phyloP scores from a whole-genome alignment of 139 green algal species.

The Picochlorum sp. region DNA sequence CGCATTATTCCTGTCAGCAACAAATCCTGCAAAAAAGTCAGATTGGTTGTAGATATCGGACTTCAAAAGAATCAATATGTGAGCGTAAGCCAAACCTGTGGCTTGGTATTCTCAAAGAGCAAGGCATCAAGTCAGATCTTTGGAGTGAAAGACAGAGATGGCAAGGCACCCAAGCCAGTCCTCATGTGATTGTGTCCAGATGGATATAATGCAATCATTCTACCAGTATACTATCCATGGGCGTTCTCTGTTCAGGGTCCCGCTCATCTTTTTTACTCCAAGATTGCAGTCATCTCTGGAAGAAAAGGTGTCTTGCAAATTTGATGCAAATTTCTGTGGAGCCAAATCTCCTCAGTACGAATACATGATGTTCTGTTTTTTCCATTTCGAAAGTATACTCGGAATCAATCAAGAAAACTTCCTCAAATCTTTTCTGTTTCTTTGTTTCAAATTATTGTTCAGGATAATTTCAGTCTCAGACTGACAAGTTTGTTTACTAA shows the following conservation, averaged over 20 bases:
- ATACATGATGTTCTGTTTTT: conserved; percentile 2
- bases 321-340: not conserved
- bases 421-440: not conserved
- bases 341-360: not conserved
- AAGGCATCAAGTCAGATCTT: conserved; percentile 6
- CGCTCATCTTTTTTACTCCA: not conserved
- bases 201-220: not conserved
- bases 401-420: conserved; percentile 3
- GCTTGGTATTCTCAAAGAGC: not conserved
- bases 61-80: conserved; percentile 3
- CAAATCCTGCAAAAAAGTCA: conserved; percentile 1
- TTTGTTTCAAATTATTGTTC: not conserved
- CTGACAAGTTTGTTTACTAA: too few species aligned
- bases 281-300: not conserved
- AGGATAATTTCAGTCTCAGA: too few species aligned
- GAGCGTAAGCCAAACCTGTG: not conserved
- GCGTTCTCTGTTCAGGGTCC: not conserved
- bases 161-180: not conserved
- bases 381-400: conserved; percentile 1
- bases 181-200: not conserved
- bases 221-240: not conserved
- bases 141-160: conserved; percentile 1
- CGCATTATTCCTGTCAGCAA: conserved; percentile 3
- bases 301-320: not conserved
- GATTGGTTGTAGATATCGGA: not conserved